Evolutionary conservation across 768 basidiomycete species (phyloP).

Genomic region (Lactifluus hygrophoroides): DNA sequence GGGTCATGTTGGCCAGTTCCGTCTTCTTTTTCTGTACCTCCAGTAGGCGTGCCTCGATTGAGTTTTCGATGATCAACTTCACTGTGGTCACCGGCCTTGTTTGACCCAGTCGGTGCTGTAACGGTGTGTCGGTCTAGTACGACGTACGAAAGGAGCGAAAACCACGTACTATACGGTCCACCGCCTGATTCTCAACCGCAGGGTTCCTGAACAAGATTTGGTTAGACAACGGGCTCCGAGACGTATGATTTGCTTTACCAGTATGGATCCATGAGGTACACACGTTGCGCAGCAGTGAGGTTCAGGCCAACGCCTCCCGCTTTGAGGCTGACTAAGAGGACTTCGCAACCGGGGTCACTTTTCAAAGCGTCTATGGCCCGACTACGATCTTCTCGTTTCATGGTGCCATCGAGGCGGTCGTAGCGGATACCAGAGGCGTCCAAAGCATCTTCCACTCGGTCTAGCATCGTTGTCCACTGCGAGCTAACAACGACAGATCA

Average conservation of each 20-base stretch:
- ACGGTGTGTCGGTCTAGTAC: background rate
- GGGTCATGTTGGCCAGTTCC: constrained; percentile 87
- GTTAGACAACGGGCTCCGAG: background rate
- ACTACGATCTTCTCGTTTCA: constrained; percentile 92
- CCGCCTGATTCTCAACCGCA: constrained; percentile 94
- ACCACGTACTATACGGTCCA: constrained; percentile 84
- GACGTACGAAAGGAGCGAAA: background rate
- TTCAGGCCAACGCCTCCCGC: constrained; percentile 97
- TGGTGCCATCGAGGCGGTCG: constrained; percentile 91
- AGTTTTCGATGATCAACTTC: constrained; percentile 89
- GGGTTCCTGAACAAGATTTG: constrained; percentile 62
- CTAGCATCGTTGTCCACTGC: constrained; percentile 92
- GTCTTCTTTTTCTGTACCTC: constrained; percentile 95
- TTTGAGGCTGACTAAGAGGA: constrained; percentile 89
- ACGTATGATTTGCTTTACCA: constrained; percentile 43
- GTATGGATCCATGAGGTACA: constrained; percentile 96
- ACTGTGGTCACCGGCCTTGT: constrained; percentile 85
- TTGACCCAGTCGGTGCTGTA: constrained; percentile 91
- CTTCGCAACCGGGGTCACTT: constrained; percentile 83
- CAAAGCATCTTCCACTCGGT: constrained; percentile 87
- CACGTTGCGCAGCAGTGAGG: constrained; percentile 86
- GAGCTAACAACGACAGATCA: constrained; percentile 43
- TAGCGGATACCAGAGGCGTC: constrained; percentile 76
- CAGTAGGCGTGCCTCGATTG: constrained; percentile 87
- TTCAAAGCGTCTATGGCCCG: constrained; percentile 90